Percentiles rank a stretch among this genome's conserved stretches.
These are phyloP conservation scores for Brachypodium distachyon DNA, from an alignment of 202 grass and related monocot species.

Conservation along the genomic window DNA sequence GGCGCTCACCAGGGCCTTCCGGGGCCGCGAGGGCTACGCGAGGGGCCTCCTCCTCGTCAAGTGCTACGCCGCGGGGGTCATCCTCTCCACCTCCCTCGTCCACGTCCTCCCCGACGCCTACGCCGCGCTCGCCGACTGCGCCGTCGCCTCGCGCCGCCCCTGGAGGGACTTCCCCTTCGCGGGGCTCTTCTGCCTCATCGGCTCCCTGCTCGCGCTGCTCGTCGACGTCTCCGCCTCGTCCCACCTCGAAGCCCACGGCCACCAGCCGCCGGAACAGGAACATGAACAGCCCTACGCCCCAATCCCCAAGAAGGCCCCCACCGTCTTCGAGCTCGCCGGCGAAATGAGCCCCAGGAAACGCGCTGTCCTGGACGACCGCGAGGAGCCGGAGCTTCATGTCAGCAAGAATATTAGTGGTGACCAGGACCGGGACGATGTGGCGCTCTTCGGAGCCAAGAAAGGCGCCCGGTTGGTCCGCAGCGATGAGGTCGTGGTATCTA, in stretches of 20 bases:
- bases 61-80: slow-evolving; percentile 94
- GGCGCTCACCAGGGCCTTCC: slow-evolving; percentile 59
- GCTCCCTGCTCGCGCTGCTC: slow-evolving; percentile 83
- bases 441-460: slow-evolving; percentile 29
- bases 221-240: slow-evolving; percentile 82
- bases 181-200: slow-evolving; percentile 69
- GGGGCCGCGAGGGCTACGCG: slow-evolving; percentile 39
- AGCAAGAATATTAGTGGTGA: slow-evolving; percentile 2
- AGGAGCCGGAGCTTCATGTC: neutral
- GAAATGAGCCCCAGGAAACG: slow-evolving; percentile 53
- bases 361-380: neutral
- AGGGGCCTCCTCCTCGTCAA: slow-evolving; percentile 77
- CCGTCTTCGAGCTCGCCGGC: slow-evolving; percentile 36
- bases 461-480: slow-evolving; percentile 10
- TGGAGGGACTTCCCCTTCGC: slow-evolving; percentile 93
- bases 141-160: slow-evolving; percentile 42
- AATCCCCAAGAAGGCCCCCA: slow-evolving; percentile 26
- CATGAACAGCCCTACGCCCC: slow-evolving; percentile 12
- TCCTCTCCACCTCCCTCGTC: slow-evolving; percentile 92
- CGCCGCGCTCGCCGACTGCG: slow-evolving; percentile 71
- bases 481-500: slow-evolving; percentile 5
- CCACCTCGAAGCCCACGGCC: slow-evolving; percentile 42
- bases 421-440: slow-evolving; percentile 31
- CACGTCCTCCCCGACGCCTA: slow-evolving; percentile 95
- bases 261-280: neutral